Evolutionary conservation across 441 rosid species (phyloP).

Genomic region (Eruca vesicaria): DNA sequence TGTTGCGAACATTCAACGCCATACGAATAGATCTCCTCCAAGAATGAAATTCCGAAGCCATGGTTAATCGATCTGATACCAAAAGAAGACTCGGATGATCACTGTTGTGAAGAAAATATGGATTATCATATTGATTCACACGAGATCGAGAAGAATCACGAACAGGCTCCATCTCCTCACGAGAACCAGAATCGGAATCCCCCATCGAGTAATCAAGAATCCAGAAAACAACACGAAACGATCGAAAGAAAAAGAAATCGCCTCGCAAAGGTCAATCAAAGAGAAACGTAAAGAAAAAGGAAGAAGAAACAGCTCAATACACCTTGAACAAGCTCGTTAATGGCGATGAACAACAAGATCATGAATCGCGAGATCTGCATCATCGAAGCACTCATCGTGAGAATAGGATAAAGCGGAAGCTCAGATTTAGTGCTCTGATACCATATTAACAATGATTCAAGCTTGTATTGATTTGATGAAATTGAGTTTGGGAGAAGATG

Average conservation of each 20-base stretch:
- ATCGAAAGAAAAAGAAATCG: too few species aligned
- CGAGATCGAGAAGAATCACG: too few species aligned
- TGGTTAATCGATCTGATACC: too few species aligned
- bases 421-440: not conserved
- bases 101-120: too few species aligned
- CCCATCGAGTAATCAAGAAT: not conserved
- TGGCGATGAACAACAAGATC: not conserved
- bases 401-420: not conserved
- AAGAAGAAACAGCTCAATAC: not conserved
- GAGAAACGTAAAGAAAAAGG: not conserved
- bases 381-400: not conserved
- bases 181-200: too few species aligned
- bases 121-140: too few species aligned
- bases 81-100: too few species aligned
- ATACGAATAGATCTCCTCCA: too few species aligned
- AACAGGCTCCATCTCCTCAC: too few species aligned
- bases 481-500: too few species aligned
- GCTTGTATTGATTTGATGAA: not conserved
- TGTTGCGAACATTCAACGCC: too few species aligned
- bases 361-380: not conserved
- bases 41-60: too few species aligned
- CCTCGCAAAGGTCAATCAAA: not conserved
- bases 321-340: not conserved
- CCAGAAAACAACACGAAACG: not conserved
- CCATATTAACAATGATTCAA: not conserved